A percentile compares a stretch with the other conserved stretches of the same genome.
Conservation (phyloP, 2,329 filamentous ascomycete species). For the Sporothrix curviconia region DNA sequence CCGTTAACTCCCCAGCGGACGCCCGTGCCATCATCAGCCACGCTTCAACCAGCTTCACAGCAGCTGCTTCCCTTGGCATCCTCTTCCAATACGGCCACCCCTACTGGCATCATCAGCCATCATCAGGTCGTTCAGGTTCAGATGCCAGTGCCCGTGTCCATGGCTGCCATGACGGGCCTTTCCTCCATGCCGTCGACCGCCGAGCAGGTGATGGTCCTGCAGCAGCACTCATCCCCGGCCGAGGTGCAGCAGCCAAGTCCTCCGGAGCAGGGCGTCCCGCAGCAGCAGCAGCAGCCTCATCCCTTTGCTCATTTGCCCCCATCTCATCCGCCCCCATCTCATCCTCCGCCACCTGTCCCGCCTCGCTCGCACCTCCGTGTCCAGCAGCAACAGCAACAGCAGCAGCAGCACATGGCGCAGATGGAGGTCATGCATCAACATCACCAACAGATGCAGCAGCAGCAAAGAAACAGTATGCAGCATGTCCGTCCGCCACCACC, state of each 20-base stretch:
- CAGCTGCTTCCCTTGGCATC: too few species aligned
- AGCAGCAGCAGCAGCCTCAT: slow-evolving; percentile 19
- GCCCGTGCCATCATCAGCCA: slow-evolving; percentile 21
- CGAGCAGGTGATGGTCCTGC: background rate
- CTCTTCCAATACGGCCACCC: background rate
- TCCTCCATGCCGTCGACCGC: slow-evolving; percentile 2
- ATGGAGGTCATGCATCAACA: slow-evolving; percentile 22
- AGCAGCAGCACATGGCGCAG: slow-evolving; percentile 14
- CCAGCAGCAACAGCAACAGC: slow-evolving; percentile 6
- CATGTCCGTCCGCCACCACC: slow-evolving; percentile 23
- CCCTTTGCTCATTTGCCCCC: slow-evolving; percentile 11
- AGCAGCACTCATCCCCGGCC: slow-evolving; percentile 4
- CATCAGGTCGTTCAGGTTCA: background rate
- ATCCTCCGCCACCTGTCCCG: slow-evolving; percentile 6
- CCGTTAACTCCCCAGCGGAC: slow-evolving; percentile 40
- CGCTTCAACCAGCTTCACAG: too few species aligned
- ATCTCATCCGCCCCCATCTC: background rate
- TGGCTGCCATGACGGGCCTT: slow-evolving; percentile 7
- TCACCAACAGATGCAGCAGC: slow-evolving; percentile 9
- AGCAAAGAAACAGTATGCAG: slow-evolving; percentile 5
- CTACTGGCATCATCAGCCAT: background rate
- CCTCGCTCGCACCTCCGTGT: background rate
- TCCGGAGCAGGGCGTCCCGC: background rate
- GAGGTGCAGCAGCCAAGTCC: slow-evolving; percentile 12
- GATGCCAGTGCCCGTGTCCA: slow-evolving; percentile 7